Evolutionary conservation across 2,329 filamentous ascomycete genomes (phyloP).

Genomic region (Clonostachys byssicola): DNA sequence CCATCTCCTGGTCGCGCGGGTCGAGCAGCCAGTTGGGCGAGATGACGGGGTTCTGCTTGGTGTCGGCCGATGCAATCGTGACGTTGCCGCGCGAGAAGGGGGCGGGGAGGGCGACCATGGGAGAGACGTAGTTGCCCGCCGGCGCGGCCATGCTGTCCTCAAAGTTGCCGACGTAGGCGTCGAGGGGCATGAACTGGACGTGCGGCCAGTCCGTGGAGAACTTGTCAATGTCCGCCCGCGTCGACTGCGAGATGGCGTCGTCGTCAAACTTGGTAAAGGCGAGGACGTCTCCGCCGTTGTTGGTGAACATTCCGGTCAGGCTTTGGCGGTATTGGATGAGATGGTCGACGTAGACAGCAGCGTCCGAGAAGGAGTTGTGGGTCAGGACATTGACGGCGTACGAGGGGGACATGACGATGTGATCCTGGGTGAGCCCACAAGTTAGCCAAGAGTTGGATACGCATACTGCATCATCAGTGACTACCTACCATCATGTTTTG

Average conservation of each 20-base stretch:
- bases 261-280: conserved; percentile 3
- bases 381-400: conserved; percentile 17
- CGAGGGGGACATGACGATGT: conserved; percentile 49
- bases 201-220: conserved; percentile 6
- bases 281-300: conserved; percentile 1
- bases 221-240: background rate
- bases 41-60: conserved; percentile 28
- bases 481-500: conserved; percentile 52
- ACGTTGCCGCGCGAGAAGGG: conserved; percentile 32
- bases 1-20: conserved; percentile 34
- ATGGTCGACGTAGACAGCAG: background rate
- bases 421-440: too few species aligned
- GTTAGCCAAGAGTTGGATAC: too few species aligned
- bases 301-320: conserved; percentile 2
- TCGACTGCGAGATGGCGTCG: background rate
- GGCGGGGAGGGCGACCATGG: conserved; percentile 21
- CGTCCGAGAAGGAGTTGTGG: background rate
- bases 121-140: conserved; percentile 8
- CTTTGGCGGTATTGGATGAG: background rate
- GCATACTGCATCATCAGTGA: conserved; percentile 52
- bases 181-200: conserved; percentile 2
- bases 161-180: conserved; percentile 7
- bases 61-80: conserved; percentile 23
- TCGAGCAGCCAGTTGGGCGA: conserved; percentile 37
- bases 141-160: conserved; percentile 8